These are phyloP conservation scores for Limtongozyma cylindracea DNA, from an alignment of 805 yeast species.

Conservation along the genomic window DNA sequence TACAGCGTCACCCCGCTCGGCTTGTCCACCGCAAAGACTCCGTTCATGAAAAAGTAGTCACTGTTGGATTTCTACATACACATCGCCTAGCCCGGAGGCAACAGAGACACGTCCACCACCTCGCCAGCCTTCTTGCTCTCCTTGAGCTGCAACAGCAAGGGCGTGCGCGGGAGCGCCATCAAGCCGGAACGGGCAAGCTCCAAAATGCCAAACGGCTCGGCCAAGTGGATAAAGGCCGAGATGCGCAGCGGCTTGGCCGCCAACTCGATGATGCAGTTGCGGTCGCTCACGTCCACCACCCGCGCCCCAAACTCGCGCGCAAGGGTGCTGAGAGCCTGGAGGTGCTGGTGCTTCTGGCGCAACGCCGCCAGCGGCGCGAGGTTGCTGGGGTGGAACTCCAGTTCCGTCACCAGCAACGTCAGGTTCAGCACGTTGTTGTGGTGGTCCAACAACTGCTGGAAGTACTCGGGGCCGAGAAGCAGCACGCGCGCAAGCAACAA, in stretches of 20 bases:
- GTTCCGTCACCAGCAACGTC: slow-evolving; percentile 16
- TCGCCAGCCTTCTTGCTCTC: slow-evolving; percentile 30
- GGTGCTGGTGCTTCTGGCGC: slow-evolving; percentile 79
- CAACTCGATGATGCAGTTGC: slow-evolving; percentile 85
- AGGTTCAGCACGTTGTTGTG: slow-evolving; percentile 28
- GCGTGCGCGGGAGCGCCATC: slow-evolving; percentile 97
- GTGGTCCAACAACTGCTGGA: slow-evolving; percentile 77
- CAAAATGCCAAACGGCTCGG: slow-evolving; percentile 89
- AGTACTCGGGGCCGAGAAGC: slow-evolving; percentile 91
- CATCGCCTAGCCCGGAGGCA: slow-evolving; percentile 69
- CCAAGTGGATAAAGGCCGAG: slow-evolving; percentile 61
- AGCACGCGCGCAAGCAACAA: slow-evolving; percentile 79
- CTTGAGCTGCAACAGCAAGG: slow-evolving; percentile 34
- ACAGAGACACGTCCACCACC: slow-evolving; percentile 64
- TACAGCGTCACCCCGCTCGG: slow-evolving; percentile 74
- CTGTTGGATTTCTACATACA: neutral
- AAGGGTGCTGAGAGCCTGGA: slow-evolving; percentile 60
- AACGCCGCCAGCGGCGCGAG: slow-evolving; percentile 78
- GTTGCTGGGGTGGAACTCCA: slow-evolving; percentile 66
- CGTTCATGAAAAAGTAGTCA: slow-evolving; percentile 31
- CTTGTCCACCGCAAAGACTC: slow-evolving; percentile 77
- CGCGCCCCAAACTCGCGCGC: slow-evolving; percentile 81
- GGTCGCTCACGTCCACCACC: slow-evolving; percentile 75
- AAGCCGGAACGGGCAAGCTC: slow-evolving; percentile 95
- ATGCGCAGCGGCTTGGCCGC: slow-evolving; percentile 85